Percentiles rank a stretch among this genome's conserved stretches.
Conservation (phyloP, 2,329 filamentous ascomycete species). For the Fusarium vanettenii region DNA sequence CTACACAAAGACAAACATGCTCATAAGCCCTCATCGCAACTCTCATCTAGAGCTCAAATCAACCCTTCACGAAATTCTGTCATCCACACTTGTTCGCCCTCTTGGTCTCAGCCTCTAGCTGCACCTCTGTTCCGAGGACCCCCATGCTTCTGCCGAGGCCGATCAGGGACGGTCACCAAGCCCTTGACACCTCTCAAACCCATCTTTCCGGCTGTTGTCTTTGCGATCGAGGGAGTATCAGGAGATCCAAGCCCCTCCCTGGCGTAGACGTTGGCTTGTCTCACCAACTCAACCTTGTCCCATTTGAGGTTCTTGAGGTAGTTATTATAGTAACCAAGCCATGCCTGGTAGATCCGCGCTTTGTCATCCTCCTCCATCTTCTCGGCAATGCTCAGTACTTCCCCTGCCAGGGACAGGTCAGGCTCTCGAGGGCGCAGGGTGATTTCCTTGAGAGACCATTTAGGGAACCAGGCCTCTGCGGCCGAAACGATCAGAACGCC, state of each 20-base stretch:
- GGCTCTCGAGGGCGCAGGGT: constrained; percentile 59
- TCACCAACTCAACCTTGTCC: constrained; percentile 59
- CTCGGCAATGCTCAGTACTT: constrained; percentile 54
- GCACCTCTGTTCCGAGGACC: constrained; percentile 4
- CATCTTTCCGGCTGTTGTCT: constrained; percentile 66
- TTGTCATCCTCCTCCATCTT: constrained; percentile 58
- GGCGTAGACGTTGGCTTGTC: constrained; percentile 63
- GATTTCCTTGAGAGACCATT: constrained; percentile 64
- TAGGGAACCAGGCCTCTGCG: constrained; percentile 62
- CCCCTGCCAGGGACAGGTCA: constrained; percentile 55
- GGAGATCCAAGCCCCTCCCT: constrained; percentile 58
- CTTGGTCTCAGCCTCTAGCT: neutral
- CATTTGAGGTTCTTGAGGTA: constrained; percentile 58
- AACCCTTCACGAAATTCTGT: neutral
- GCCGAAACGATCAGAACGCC: constrained; percentile 70
- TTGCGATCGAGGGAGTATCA: constrained; percentile 60
- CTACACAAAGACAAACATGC: neutral
- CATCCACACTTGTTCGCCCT: neutral
- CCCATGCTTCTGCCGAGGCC: constrained; percentile 47
- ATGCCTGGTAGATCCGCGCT: constrained; percentile 65
- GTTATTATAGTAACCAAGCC: constrained; percentile 68
- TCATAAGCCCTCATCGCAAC: neutral
- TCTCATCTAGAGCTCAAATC: neutral
- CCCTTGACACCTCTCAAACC: constrained; percentile 64
- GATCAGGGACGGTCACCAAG: constrained; percentile 58